A percentile compares a stretch with the other conserved stretches of the same genome.
phyloP scores from a whole-genome alignment of 2,329 filamentous ascomycete genomes.

The Neurospora sp. region DNA sequence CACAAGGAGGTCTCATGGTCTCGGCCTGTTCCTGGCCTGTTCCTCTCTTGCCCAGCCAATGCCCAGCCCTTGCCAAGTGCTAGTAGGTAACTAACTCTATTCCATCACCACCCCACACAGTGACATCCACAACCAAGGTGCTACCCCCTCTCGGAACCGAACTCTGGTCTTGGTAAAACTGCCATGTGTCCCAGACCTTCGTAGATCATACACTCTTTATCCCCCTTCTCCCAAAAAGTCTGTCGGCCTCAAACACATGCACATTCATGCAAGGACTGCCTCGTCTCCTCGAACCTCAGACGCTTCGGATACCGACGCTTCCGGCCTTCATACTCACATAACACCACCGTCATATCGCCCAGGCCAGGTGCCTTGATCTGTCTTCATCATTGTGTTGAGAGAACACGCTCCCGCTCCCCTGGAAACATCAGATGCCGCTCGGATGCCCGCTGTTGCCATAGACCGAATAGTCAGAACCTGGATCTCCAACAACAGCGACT shows the following conservation, averaged over 20 bases:
- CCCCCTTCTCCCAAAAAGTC: conserved; percentile 3
- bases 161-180: conserved; percentile 21
- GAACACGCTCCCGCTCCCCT: background rate
- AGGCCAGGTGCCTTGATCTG: background rate
- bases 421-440: conserved; percentile 35
- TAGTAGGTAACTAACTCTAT: background rate
- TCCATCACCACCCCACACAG: background rate
- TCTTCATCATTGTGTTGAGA: background rate
- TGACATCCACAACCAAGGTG: background rate
- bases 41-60: background rate
- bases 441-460: conserved; percentile 45
- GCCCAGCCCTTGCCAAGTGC: background rate
- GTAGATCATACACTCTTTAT: conserved; percentile 24
- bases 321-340: background rate
- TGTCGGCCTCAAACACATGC: conserved; percentile 21
- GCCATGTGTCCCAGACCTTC: conserved; percentile 28
- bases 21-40: background rate
- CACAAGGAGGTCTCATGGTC: background rate
- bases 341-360: background rate
- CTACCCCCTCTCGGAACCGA: conserved; percentile 1
- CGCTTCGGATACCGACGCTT: background rate
- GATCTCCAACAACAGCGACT: conserved; percentile 35
- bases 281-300: background rate
- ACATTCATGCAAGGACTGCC: background rate
- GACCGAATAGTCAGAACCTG: conserved; percentile 41